Conservation (phyloP, 2,329 filamentous ascomycete species). For the Chalaropsis thielavioides region DNA sequence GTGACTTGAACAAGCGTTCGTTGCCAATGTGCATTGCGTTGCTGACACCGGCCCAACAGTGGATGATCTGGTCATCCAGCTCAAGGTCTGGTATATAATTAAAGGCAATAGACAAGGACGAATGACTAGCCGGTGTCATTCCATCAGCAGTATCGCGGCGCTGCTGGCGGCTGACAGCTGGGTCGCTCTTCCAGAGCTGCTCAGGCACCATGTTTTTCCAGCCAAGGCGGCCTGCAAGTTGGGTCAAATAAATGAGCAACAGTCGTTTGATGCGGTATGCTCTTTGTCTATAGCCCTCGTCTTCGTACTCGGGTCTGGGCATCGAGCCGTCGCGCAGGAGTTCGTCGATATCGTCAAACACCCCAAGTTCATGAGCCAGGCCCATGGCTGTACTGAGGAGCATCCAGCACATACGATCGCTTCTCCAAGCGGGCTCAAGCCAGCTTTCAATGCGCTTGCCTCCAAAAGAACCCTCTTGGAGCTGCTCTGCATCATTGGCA, state of each 20-base stretch:
- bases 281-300: slow-evolving; percentile 62
- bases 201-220: slow-evolving; percentile 88
- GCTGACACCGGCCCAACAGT: slow-evolving; percentile 90
- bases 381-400: slow-evolving; percentile 80
- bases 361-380: slow-evolving; percentile 81
- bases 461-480: slow-evolving; percentile 38
- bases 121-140: slow-evolving; percentile 46
- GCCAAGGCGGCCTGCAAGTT: slow-evolving; percentile 82
- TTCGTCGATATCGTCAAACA: slow-evolving; percentile 83
- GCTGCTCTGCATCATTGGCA: slow-evolving; percentile 26
- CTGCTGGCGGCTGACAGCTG: slow-evolving; percentile 35
- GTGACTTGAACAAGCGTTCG: slow-evolving; percentile 71
- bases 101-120: slow-evolving; percentile 42
- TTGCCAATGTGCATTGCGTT: slow-evolving; percentile 87
- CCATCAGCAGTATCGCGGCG: slow-evolving; percentile 36
- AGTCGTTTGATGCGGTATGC: slow-evolving; percentile 72
- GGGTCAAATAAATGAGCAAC: slow-evolving; percentile 79
- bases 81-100: slow-evolving; percentile 54
- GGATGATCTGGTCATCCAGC: slow-evolving; percentile 54
- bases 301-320: slow-evolving; percentile 52
- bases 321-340: slow-evolving; percentile 44
- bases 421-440: slow-evolving; percentile 90
- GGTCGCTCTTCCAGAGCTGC: slow-evolving; percentile 43
- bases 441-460: slow-evolving; percentile 84
- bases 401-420: slow-evolving; percentile 97